Base-by-base conservation (phyloP, 768 basidiomycete genomes). In the Hericium coralloides region DNA sequence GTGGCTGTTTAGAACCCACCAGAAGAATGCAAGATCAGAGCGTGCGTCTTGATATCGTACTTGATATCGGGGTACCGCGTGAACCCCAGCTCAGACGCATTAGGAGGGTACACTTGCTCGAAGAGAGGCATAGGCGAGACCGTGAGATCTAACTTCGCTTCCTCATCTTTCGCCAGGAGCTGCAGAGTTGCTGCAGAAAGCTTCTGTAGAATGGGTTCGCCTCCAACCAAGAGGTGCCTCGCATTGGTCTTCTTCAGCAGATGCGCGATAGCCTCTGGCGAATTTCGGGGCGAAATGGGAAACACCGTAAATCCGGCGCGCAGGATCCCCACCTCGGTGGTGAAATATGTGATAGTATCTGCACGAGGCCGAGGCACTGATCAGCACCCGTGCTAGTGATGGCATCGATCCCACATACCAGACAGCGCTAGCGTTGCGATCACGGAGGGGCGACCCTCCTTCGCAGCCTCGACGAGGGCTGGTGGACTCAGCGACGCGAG, bases 281-380 rank as follows among this genome's bases (percentile, higher is more conserved):
- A 77, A 63, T 78, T 80, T 56, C 74, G 61, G 0, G 73, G 65
- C 0, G 73, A 74, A 17, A 72, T 66, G 9, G 66, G 69, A 49
- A 79, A 77, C 5, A 70, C 70, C 0, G 68, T 53, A 57, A 68
- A 71, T 18, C 75, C 77, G 6, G 76, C 75, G 9, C 73, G 64
- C 2, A 75, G 65, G 47, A 78, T 68, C 7, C 75, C 74, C 4
- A 70, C 64, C 37, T 61, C 59, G 9, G 60, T 52, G 9, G 65
- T 61, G 25, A 63, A 53, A 20, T 65, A 66, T 4, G 65, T 61
- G 39, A 66, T 55, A 12, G 65, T 58, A 37, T 66, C 65, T 66
- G 37, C 14, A 48, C 12, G 26, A 55, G 38, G 38, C 49, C 15
- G 43, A 45, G 17, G 22, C 43, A 45, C 22, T 57, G 48, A 52